Evolutionary conservation across 1,284 basidiomycete species (phyloP).

Genomic region (Puccinia polysora): DNA sequence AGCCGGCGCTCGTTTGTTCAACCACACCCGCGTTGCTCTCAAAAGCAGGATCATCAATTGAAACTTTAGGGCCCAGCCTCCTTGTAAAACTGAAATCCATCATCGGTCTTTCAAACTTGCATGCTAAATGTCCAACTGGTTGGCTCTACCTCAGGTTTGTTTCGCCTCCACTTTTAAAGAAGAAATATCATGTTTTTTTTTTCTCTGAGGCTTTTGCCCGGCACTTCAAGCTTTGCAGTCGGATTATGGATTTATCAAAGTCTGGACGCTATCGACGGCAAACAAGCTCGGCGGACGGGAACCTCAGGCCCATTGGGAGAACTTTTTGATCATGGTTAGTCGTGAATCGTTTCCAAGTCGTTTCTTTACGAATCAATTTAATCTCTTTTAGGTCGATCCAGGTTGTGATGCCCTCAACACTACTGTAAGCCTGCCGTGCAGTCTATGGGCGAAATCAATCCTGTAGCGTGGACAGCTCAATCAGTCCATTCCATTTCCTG

Average conservation of each 20-base stretch:
- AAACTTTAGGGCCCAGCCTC: neutral
- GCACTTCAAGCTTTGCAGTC: slow-evolving; percentile 66
- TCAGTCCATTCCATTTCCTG: slow-evolving; percentile 12
- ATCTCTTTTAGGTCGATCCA: slow-evolving; percentile 49
- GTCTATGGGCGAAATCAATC: no score
- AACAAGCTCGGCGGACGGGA: slow-evolving; percentile 87
- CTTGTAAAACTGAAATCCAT: slow-evolving; percentile 9
- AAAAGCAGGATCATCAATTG: slow-evolving; percentile 45
- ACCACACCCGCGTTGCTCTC: slow-evolving; percentile 39
- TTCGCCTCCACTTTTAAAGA: slow-evolving; percentile 70
- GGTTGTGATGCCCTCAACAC: slow-evolving; percentile 90
- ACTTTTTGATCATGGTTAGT: slow-evolving; percentile 87
- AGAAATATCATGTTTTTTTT: slow-evolving; percentile 57
- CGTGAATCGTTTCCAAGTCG: neutral
- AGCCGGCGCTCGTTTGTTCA: slow-evolving; percentile 38
- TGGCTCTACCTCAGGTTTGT: slow-evolving; percentile 38
- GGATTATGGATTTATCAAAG: slow-evolving; percentile 91
- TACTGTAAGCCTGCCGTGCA: slow-evolving; percentile 71
- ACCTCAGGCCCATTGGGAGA: slow-evolving; percentile 95
- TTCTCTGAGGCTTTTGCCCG: slow-evolving; percentile 9
- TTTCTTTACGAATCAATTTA: neutral
- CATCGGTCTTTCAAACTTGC: slow-evolving; percentile 3
- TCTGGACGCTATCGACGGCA: slow-evolving; percentile 79
- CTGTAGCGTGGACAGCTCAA: no score
- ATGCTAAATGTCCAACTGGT: slow-evolving; percentile 33